Conservation (phyloP, 2,329 filamentous ascomycete genomes). For the Fusarium sp. region DNA sequence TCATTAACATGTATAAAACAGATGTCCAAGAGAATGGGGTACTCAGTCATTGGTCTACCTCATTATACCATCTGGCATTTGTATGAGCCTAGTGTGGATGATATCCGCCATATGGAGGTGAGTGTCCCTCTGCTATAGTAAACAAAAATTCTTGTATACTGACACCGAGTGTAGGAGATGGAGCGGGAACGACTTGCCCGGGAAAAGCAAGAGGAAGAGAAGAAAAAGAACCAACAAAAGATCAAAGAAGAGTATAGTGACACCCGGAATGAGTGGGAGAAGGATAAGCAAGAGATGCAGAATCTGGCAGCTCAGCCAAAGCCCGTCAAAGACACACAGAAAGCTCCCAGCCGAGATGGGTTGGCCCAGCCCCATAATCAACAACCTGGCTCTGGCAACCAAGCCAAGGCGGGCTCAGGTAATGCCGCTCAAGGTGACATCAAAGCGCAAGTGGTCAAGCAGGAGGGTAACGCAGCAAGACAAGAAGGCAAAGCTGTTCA, state of each 20-base stretch:
- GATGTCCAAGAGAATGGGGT: constrained; percentile 98
- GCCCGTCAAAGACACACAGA: constrained; percentile 18
- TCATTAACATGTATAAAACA: constrained; percentile 50
- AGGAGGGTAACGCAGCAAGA: constrained; percentile 5
- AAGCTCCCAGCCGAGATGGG: constrained; percentile 27
- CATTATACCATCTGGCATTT: constrained; percentile 99
- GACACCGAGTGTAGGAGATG: constrained; percentile 75
- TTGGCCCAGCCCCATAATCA: constrained; percentile 24
- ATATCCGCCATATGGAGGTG: constrained; percentile 95
- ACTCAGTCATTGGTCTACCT: constrained; percentile 92
- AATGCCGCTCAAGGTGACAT: constrained; percentile 18
- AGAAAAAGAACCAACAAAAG: constrained; percentile 77
- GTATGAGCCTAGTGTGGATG: constrained; percentile 98
- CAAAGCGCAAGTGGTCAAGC: constrained; percentile 12
- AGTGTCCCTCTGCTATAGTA: constrained; percentile 25
- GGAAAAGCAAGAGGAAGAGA: constrained; percentile 74
- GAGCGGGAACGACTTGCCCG: constrained; percentile 83
- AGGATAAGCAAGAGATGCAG: constrained; percentile 84
- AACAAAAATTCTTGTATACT: not conserved
- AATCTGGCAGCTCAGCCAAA: constrained; percentile 59
- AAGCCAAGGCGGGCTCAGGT: constrained; percentile 10
- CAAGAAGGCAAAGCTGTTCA: constrained; percentile 12
- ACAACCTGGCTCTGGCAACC: constrained; percentile 13
- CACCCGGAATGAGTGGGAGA: constrained; percentile 83
- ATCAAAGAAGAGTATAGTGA: constrained; percentile 85